These are phyloP conservation scores for Chaetomium cochliodes DNA, from an alignment of 495 filamentous ascomycete species.

Conservation along the genomic window DNA sequence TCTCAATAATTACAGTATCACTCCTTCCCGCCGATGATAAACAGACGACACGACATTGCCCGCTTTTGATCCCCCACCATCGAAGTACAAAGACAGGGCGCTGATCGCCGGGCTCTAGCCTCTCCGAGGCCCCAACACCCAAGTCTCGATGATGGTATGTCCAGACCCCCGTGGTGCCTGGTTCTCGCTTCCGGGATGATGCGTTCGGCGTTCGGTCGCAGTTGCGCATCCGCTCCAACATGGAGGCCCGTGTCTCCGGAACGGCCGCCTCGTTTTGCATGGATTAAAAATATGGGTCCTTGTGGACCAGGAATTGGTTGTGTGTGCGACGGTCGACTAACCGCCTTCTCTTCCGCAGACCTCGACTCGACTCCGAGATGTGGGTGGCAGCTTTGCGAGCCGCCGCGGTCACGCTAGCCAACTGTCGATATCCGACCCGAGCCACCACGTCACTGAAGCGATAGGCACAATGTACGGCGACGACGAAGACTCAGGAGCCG, in stretches of 20 bases:
- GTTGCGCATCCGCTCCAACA: conserved; percentile 16
- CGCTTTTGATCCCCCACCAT: conserved; percentile 18
- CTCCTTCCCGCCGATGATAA: conserved; percentile 40
- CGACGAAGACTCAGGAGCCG: conserved; percentile 45
- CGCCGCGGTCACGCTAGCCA: conserved; percentile 56
- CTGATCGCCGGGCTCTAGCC: conserved; percentile 35
- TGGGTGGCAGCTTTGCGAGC: conserved; percentile 54
- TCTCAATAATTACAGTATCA: neutral
- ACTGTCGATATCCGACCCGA: conserved; percentile 60
- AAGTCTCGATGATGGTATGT: conserved; percentile 43
- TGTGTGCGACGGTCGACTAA: conserved; percentile 24
- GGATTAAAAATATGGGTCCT: conserved; percentile 32
- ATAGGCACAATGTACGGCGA: conserved; percentile 96
- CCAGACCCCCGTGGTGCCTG: conserved; percentile 1
- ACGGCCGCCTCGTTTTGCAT: conserved; percentile 24
- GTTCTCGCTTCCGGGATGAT: conserved; percentile 9
- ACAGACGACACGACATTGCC: conserved; percentile 28
- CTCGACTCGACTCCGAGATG: conserved; percentile 55
- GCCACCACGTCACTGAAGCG: conserved; percentile 96
- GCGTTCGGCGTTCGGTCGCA: conserved; percentile 24
- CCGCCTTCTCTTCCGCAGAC: conserved; percentile 41
- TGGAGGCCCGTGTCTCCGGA: conserved; percentile 23
- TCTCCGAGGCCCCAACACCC: conserved; percentile 38
- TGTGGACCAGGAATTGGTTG: conserved; percentile 30
- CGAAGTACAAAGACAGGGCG: conserved; percentile 31